Base-by-base conservation (phyloP, 2,329 filamentous ascomycete species). In the Boeremia lycopersici region DNA sequence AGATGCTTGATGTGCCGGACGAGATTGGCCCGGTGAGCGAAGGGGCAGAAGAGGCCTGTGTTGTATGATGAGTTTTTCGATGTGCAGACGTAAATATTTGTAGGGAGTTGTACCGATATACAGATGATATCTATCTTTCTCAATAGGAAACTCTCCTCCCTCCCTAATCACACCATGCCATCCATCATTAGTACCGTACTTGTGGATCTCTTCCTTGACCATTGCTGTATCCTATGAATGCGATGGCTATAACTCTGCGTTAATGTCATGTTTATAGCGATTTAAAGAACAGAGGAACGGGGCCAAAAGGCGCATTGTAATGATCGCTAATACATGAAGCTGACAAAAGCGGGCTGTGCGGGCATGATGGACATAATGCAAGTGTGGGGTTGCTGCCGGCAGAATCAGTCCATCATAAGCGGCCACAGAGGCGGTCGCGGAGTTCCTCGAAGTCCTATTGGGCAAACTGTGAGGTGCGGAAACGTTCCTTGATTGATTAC, bases 1-100 rank as follows among this genome's bases (percentile, higher is more conserved):
- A 88, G 78, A 30, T 82, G 82, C 64, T 86, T 85, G 43, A 88
- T 75, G 43, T 85, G 78, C 5, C 84, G 78, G 8, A 84, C 76
- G 10, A 88, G 72, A 61, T 85, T 86, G 13, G 73, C 81, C 10
- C 85, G 80, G 64, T 88, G 86, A 2, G 86, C 85, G 60, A 87
- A 88, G 2, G 85, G 86, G 62, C 85, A 88, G 74, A 88, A 88
- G 26, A 87, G 78, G 17, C 84, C 82, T 79, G 23, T 15, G n/a
- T n/a, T 44, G 12, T 11, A 10, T 26, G 7, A 6, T 31, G 3
- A 35, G 10, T 12, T 31, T 9, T 34, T 45, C 28, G 31, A 15
- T 33, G 19, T 23, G 19, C 26, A 10, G 1, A 8, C 6, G 10
- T 6, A n/a, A 1, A 4, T 11, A 19, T 13, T 19, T 9, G 5